Evolutionary conservation across 2,329 filamentous ascomycete species (phyloP), one percentile per base, ranked within the genome.

Genomic region (Pseudocercospora ulei): DNA sequence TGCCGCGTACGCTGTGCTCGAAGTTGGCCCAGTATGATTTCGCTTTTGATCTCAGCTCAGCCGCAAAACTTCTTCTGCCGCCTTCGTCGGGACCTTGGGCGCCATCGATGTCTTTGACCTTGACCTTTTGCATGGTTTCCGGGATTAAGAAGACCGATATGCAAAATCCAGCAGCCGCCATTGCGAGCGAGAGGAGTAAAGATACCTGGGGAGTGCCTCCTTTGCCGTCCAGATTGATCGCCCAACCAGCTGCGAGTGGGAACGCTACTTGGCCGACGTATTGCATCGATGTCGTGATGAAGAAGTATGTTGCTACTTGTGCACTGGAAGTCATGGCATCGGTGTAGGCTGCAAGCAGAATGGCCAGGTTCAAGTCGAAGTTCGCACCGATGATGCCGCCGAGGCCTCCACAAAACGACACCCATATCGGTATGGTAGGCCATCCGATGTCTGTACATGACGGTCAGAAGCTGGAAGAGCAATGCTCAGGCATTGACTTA

Each of bases 271-370:
- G 38, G 5, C 20, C 38, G 23, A 40, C 38, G 29, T 34, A 40
- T 12, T 40, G 38, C 38, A 40, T 40, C 14, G 38, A 40, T 2
- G 29, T 40, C 3, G 38, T 40, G 12, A 40, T 34, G 29, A 40
- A 40, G 23, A 34, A 40, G 9, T 27, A 34, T 4, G 38, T 34
- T 7, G 38, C 18, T 12, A 27, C 11, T n/a, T 40, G 38, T 7
- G 38, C 13, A 9, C 19, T 25, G 5, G 29, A 34, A 8, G 14
- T 35, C 38, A 40, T 27, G 22, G 22, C 23, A 20, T 40, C 38
- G 6, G 29, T 40, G 29, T 40, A 40, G 1, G 38, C 19, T 9
- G 38, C 38, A 3, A 40, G 38, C 14, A 40, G 20, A 8, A 40
- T 17, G 22, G 38, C 38, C 11, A 40, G 38, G 14, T 34, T 40